Base-by-base conservation (phyloP, 1,284 basidiomycete genomes). In the Irpex rosettiformis region DNA sequence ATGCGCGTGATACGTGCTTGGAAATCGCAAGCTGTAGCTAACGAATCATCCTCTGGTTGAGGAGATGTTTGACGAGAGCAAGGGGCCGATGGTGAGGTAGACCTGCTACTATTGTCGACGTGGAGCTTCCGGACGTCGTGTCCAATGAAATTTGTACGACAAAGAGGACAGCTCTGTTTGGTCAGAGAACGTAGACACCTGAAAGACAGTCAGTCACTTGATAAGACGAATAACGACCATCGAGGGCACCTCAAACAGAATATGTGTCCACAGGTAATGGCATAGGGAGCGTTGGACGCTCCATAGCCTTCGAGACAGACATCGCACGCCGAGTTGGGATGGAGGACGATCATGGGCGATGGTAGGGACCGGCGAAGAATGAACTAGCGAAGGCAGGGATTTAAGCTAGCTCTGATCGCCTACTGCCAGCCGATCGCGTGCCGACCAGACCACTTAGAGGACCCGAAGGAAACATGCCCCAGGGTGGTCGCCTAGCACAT, bases 231-330 rank as follows among this genome's bases (percentile, higher is more conserved):
- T 58, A 56, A 57, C 58, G 55, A 56, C 48, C 21, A 54, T 61
- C 29, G 25, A 37, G 57, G 10, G 56, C 47, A 71, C 71, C 67
- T 67, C 49, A 64, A 57, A 55, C 71, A 80, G 68, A 80, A 79
- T 48, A 74, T 73, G 58, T 80, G 78, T 8, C 78, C 78, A 49
- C 79, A 80, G 22, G 72, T 42, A 61, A 80, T 79, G 57, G 72
- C 68, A 61, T 79, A 72, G 42, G 78, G 78, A 1, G 69, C 62
- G 54, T 74, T 72, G 27, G 58, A 66, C 43, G 71, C 71, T 43
- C 69, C 68, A 63, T 80, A 80, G 55, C 66, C 66, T 54, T 80
- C 79, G 57, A 79, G 72, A 63, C 79, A 80, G 65, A 80, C 73
- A 63, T 80, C 79, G 72, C 79, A 80, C 5, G 72, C 73, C 43